Percentiles rank a stretch among this genome's conserved stretches.
Evolutionary conservation across 2,329 filamentous ascomycete genomes (phyloP).

Genomic region (Escovopsis sp.): DNA sequence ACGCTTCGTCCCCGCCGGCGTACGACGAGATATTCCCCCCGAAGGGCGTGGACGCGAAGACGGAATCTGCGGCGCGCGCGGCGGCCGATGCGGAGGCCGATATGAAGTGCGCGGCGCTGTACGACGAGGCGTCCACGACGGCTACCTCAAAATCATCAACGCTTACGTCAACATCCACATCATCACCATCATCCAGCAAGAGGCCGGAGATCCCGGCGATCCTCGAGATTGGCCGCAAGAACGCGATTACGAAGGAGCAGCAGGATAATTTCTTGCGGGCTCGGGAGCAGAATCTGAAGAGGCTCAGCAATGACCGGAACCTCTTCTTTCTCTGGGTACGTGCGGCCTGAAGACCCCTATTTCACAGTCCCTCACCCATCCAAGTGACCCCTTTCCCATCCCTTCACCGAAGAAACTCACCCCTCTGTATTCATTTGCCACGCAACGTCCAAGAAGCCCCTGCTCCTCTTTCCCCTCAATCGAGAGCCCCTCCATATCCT

Average conservation of each 20-base stretch:
- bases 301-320: conserved; percentile 46
- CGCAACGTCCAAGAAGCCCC: no score
- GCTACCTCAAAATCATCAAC: conserved; percentile 9
- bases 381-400: no score
- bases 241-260: conserved; percentile 48
- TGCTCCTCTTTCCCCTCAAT: no score
- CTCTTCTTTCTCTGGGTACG: conserved; percentile 55
- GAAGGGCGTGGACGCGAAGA: conserved; percentile 37
- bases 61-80: conserved; percentile 40
- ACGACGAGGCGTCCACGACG: conserved; percentile 24
- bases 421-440: no score
- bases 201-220: conserved; percentile 24
- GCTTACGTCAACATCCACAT: conserved; percentile 19
- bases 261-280: conserved; percentile 46
- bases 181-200: conserved; percentile 9
- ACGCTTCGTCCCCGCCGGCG: conserved; percentile 56
- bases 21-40: conserved; percentile 67
- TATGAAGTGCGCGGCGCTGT: conserved; percentile 37
- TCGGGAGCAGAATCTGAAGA: conserved; percentile 47
- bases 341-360: no score
- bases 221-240: conserved; percentile 46
- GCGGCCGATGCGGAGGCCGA: conserved; percentile 44
- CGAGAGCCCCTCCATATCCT: no score
- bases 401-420: no score
- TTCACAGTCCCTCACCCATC: no score